Base-by-base conservation (phyloP, 306 rosid genomes). In the apple (Malus domestica) region DNA sequence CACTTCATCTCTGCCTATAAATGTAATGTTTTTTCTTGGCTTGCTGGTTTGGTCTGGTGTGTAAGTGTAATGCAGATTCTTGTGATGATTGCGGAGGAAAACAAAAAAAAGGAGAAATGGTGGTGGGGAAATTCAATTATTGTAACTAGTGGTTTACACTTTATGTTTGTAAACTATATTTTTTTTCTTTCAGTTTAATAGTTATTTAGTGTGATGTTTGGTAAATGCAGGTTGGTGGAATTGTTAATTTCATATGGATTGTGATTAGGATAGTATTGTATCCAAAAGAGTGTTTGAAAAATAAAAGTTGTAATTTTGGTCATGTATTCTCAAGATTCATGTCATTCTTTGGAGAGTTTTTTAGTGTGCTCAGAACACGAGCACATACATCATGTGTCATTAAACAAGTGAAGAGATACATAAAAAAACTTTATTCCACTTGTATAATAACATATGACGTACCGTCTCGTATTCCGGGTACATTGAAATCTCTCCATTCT, bases 81-180 rank as follows among this genome's bases (percentile, higher is more conserved):
- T 72, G 77, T 74, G 27, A 29, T 8, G 11, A 33, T 2, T 33
- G 33, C 6, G 10, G 16, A 44, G 46, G 15, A 12, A 25, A 72
- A 72, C 19, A 10, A 42, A 44, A 20, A 18, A 42, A 20, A 69
- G n/a, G 15, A 42, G 19, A 45, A 51, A 40, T 52, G n/a, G 30
- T 74, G 74, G n/a, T 78, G 70, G 77, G 64, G 57, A 74, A 68
- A 72, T 78, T 67, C 73, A 77, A 78, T 61, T 71, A 81, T 81
- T 78, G 68, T 55, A 25, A 15, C 63, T 33, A 75, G 82, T 76
- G 84, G 35, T 80, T 77, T 70, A 35, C 45, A 78, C 82, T 78
- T 78, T 68, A 73, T 77, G 76, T 45, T 58, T 78, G 76, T 74
- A 42, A 49, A 59, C 54, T 64, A 9, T 77, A 9, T 77, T 77